Evolutionary conservation across 352 stramenopile genomes (phyloP), one percentile per base, ranked within the genome.

Genomic region (Pythium oligandrum): DNA sequence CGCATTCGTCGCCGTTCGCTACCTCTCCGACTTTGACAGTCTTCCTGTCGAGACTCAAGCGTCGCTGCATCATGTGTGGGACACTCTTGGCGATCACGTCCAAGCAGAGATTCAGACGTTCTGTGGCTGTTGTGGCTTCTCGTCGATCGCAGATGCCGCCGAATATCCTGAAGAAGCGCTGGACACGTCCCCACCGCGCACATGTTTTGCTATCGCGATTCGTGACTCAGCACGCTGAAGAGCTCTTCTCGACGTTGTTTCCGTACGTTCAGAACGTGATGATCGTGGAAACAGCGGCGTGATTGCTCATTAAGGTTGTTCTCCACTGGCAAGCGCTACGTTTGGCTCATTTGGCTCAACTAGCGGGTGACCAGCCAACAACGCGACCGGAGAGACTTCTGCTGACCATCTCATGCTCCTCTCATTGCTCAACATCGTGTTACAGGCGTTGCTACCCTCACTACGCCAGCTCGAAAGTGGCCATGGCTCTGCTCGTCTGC

Each of bases 61-160:
- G 0, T 10, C 51, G 34, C 35, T 70, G 2, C 59, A 48, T 4
- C 30, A 38, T 5, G 42, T 46, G 12, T 75, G 67, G 67, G 37
- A 46, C 11, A 39, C 40, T 17, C 33, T 72, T 0, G 49, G 50
- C 3, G 1, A 34, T 11, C 31, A 49, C 3, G 7, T 51, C 7
- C 59, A 50, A 10, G 53, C 53, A 31, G 59, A 70, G 10, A 55
- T 75, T 11, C 67, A 75, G 36, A 51, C 37, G 12, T 4, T 49
- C 9, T 63, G 65, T 39, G 67, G 67, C 10, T 75, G 67, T 48
- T 75, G 67, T 55, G 67, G 67, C 17, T 72, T 75, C 31, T 34
- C 50, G 10, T 59, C 61, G 0, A 49, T 69, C 52, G 42, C 48
- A 3, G 55, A 66, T 33, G 38, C 30, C 4, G 9, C 37, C 4